Percentiles rank a stretch among this genome's conserved stretches.
These are phyloP conservation scores for Colletotrichum sp. DNA, from an alignment of 2,329 filamentous ascomycete species.

Conservation along the genomic window DNA sequence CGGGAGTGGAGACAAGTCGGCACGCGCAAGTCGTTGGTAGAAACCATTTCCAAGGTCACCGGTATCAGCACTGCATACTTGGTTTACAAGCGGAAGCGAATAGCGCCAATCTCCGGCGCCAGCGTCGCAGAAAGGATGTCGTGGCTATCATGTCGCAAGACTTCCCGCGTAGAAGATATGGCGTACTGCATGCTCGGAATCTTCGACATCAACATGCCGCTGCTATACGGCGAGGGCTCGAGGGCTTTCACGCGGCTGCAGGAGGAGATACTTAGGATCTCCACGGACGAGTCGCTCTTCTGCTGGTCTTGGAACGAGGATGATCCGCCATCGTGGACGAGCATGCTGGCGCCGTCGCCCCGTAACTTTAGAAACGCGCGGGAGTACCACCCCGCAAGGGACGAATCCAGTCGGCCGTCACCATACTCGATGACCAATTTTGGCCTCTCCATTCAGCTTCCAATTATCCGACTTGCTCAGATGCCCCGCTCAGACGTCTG, in stretches of 20 bases:
- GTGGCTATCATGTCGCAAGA: slow-evolving; percentile 29
- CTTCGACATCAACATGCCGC: slow-evolving; percentile 32
- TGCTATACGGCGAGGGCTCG: slow-evolving; percentile 31
- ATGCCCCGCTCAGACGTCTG: not conserved
- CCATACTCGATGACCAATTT: slow-evolving; percentile 19
- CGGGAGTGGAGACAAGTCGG: slow-evolving; percentile 5
- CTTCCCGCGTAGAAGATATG: slow-evolving; percentile 27
- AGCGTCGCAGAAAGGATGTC: slow-evolving; percentile 32
- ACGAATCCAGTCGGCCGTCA: not conserved
- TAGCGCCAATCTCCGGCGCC: not conserved
- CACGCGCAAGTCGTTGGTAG: not conserved
- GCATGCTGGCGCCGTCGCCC: slow-evolving; percentile 14
- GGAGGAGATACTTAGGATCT: slow-evolving; percentile 11
- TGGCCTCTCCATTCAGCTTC: slow-evolving; percentile 7
- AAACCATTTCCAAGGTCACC: not conserved
- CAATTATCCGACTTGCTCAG: not conserved
- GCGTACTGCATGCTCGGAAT: slow-evolving; percentile 34
- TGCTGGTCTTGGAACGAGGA: slow-evolving; percentile 16
- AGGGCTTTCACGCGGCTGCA: slow-evolving; percentile 28
- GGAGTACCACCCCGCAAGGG: not conserved
- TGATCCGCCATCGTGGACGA: not conserved
- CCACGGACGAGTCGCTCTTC: slow-evolving; percentile 18
- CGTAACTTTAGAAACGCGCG: not conserved
- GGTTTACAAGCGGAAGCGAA: not conserved
- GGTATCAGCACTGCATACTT: slow-evolving; percentile 1